Evolutionary conservation across 352 stramenopile genomes (phyloP), one percentile per base, ranked within the genome.

Genomic region (Pythium sp.): DNA sequence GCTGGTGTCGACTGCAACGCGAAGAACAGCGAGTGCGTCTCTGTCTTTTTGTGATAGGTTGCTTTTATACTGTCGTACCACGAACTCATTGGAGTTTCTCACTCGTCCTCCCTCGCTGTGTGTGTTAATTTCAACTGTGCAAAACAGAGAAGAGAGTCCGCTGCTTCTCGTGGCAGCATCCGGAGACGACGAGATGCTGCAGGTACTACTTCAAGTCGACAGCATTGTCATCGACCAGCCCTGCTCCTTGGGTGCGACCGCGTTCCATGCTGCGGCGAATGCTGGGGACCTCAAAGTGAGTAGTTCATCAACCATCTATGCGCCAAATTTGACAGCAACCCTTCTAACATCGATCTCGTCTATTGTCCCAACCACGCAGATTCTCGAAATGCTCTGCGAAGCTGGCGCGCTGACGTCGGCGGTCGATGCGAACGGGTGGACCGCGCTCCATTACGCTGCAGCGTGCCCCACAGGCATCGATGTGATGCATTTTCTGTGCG

Each of bases 341-440:
- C 2, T 28, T n/a, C 11, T 28, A 26, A 7, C 8, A 30, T 3
- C 7, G 12, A 15, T 55, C 22, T 30, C 51, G n/a, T 12, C 22
- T 32, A 9, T 24, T 43, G 9, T 47, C 24, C 22, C 26, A 8
- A 64, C 14, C 1, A 24, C 36, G 18, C 41, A 87, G 80, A 79
- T 77, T 34, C 69, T 93, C 11, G 75, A 87, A 32, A n/a, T 84
- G 36, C 57, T 93, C 9, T 82, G 73, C 22, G 72, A 78, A n/a
- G 62, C 76, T 30, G 82, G 84, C 0, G 72, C 72, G 3, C 55
- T 74, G 1, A 58, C 74, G 4, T 71, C 74, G 15, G 57, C 62
- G 8, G 66, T 76, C 8, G 84, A 91, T 26, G 73, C 83, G 11
- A 87, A 89, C 64, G 81, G 76, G 5, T 93, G 82, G 82, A 90